phyloP scores from a whole-genome alignment of 148 eudicot genomes.

The Dianthus caryophyllus region DNA sequence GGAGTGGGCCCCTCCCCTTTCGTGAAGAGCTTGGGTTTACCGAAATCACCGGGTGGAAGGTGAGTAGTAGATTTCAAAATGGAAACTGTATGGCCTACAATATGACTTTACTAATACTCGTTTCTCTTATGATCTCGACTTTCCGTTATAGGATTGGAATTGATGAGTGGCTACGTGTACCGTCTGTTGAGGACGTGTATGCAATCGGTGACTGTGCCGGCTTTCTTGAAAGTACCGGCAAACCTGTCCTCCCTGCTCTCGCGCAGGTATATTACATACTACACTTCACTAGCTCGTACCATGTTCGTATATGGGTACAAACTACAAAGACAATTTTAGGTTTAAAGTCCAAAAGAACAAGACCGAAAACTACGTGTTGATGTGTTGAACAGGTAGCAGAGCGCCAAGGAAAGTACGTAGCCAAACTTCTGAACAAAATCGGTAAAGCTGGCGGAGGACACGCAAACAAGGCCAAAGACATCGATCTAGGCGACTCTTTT shows the following conservation, averaged over 20 bases:
- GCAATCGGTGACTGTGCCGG: conserved; percentile 95
- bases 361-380: neutral
- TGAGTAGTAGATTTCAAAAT: conserved; percentile 14
- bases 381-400: conserved; percentile 71
- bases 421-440: conserved; percentile 53
- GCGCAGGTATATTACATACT: conserved; percentile 85
- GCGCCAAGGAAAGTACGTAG: conserved; percentile 85
- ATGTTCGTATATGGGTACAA: neutral
- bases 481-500: conserved; percentile 62
- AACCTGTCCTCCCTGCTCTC: conserved; percentile 86
- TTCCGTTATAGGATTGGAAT: conserved; percentile 63
- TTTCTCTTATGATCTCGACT: neutral
- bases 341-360: too few relatives aligned
- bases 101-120: neutral
- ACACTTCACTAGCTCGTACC: neutral
- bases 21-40: conserved; percentile 52
- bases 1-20: conserved; percentile 94
- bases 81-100: too few relatives aligned
- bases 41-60: conserved; percentile 94
- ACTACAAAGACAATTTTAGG: neutral
- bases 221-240: conserved; percentile 91
- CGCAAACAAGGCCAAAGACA: conserved; percentile 55
- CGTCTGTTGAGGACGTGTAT: conserved; percentile 69
- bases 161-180: conserved; percentile 90
- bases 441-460: conserved; percentile 78